phyloP scores from a whole-genome alignment of 176 grass and related monocot genomes.

The Carex kokanica region DNA sequence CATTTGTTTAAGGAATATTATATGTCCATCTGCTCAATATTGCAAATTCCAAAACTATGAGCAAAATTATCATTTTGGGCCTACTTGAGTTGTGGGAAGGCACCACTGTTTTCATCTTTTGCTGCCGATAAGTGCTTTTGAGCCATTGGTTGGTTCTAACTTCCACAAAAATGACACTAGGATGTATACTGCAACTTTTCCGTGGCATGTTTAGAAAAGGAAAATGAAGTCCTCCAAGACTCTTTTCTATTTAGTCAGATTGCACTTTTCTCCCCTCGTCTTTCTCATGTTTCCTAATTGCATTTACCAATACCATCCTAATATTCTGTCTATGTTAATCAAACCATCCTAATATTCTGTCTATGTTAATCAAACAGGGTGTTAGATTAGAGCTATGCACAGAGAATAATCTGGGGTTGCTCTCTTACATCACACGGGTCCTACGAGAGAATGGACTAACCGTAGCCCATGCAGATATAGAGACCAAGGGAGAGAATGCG shows the following conservation, averaged over 20 bases:
- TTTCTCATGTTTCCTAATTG: background rate
- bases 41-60: background rate
- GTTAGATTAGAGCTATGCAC: slow-evolving; percentile 45
- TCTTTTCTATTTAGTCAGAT: background rate
- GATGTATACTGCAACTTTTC: background rate
- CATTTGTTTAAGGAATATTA: background rate
- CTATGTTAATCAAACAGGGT: slow-evolving; percentile 26
- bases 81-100: background rate
- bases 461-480: slow-evolving; percentile 42
- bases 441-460: slow-evolving; percentile 50
- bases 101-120: background rate
- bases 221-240: background rate
- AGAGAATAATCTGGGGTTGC: slow-evolving; percentile 36
- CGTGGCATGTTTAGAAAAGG: background rate
- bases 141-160: background rate
- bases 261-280: background rate
- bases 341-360: too few relatives aligned
- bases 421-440: slow-evolving; percentile 39
- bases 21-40: background rate
- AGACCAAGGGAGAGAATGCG: slow-evolving; percentile 32
- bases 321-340: too few relatives aligned
- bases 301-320: background rate
- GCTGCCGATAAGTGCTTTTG: background rate
- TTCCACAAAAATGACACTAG: background rate
- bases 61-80: background rate